Base-by-base conservation (phyloP, 345 rosid species). In the Acer saccharum region DNA sequence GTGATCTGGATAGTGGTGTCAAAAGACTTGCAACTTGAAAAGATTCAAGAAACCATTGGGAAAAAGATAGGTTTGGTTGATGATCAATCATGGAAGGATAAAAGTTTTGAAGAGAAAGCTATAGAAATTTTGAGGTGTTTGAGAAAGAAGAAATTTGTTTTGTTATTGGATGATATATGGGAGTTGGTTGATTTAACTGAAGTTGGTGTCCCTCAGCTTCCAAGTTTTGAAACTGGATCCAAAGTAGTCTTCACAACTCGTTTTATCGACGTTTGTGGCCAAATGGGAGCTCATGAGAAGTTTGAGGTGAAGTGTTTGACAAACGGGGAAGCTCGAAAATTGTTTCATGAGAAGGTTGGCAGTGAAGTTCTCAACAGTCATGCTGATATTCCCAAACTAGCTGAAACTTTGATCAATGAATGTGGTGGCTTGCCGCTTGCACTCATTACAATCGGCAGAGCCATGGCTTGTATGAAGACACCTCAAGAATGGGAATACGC, bases 161-260 rank as follows among this genome's bases (percentile, higher is more conserved):
- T 71, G 25, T 54, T 71, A 18, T 18, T 71, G 21, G 68, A 73
- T 39, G 76, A 73, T 18, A 1, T 73, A 61, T 73, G 76, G 76
- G 67, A 73, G 55, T 67, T 39, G 8, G 39, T 73, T 43, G 68
- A 73, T 62, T 39, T 73, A 61, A 61, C 14, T 8, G 20, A 55
- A 14, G 21, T 43, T 0, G 76, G 76, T 0, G 41, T 73, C 12
- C 76, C 76, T 41, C 32, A 29, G 32, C 76, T 21, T 61, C 55
- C 57, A 43, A 44, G 29, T 14, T 39, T 0, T n/a, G 6, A 0
- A 16, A 55, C 1, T 71, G 75, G 29, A 10, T 71, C 50, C 10
- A 71, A 71, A 65, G 29, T 71, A 12, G 29, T 57, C 6, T 71
- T 71, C 27, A 57, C 75, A 35, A 55, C 65, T 71, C 75, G 75